phyloP scores from a whole-genome alignment of 306 rosid genomes.

The Sesbania bispinosa region DNA sequence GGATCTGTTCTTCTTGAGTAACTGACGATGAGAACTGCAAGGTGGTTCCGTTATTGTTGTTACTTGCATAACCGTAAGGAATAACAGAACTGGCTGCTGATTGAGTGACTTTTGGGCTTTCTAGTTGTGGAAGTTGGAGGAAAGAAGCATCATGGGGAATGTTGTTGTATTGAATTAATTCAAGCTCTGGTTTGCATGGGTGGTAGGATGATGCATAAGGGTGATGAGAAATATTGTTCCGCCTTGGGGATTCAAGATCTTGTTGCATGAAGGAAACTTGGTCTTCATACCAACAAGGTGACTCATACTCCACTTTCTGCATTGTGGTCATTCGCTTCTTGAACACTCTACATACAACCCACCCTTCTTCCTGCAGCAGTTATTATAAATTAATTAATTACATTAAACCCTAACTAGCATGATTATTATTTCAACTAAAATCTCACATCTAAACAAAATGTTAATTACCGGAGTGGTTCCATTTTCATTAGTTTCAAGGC shows the following conservation, averaged over 20 bases:
- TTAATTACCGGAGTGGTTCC: constrained; percentile 64
- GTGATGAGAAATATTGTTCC: constrained; percentile 31
- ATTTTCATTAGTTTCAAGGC: constrained; percentile 79
- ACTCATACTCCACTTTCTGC: constrained; percentile 63
- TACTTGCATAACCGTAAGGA: constrained; percentile 28
- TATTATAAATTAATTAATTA: too few species aligned
- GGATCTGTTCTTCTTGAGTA: constrained; percentile 48
- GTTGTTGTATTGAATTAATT: constrained; percentile 47
- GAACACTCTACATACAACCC: constrained; percentile 91
- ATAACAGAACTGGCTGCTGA: constrained; percentile 20
- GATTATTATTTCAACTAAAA: neutral
- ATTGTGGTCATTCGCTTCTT: constrained; percentile 62
- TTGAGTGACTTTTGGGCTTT: constrained; percentile 61
- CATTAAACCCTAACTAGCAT: too few species aligned
- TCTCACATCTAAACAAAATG: neutral
- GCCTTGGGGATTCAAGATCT: constrained; percentile 61
- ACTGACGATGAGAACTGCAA: constrained; percentile 45
- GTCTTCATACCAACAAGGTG: constrained; percentile 77
- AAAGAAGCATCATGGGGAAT: constrained; percentile 51
- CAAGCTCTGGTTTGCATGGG: constrained; percentile 66
- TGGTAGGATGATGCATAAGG: constrained; percentile 39
- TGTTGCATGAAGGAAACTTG: constrained; percentile 75
- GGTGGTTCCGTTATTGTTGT: constrained; percentile 27
- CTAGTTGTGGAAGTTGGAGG: constrained; percentile 82
- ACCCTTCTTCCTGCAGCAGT: constrained; percentile 75